Percentiles rank a stretch among this genome's conserved stretches.
Evolutionary conservation across 192 early-diverging fungal genomes (phyloP).

Genomic region (Fimicolochytrium jonesii): DNA sequence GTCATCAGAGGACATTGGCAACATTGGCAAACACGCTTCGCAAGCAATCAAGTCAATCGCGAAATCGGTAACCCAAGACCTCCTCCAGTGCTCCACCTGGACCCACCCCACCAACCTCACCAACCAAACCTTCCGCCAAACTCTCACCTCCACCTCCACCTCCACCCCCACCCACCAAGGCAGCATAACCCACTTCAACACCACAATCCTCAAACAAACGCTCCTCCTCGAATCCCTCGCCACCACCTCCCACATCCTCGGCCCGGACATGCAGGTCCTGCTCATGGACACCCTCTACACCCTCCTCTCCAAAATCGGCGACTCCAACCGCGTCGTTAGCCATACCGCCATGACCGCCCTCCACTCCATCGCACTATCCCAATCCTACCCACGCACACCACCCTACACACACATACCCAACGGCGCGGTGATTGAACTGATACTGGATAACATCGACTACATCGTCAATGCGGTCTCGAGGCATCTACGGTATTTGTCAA

Average conservation of each 20-base stretch:
- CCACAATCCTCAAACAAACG: slow-evolving; percentile 17
- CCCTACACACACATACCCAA: background rate
- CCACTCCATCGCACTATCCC: background rate
- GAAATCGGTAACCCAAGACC: slow-evolving; percentile 9
- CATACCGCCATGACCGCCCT: slow-evolving; percentile 12
- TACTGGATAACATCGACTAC: slow-evolving; percentile 38
- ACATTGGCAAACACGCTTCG: no score
- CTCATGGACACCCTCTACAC: slow-evolving; percentile 35
- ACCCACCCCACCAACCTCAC: slow-evolving; percentile 5
- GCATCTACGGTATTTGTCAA: slow-evolving; percentile 24
- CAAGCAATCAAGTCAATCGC: slow-evolving; percentile 1
- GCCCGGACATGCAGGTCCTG: slow-evolving; percentile 15
- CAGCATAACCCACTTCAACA: slow-evolving; percentile 15
- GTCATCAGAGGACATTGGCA: background rate
- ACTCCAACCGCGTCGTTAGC: slow-evolving; percentile 26
- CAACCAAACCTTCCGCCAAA: background rate
- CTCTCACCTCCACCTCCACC: no score
- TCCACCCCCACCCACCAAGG: no score
- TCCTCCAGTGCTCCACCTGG: slow-evolving; percentile 4
- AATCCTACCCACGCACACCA: background rate
- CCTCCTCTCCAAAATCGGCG: slow-evolving; percentile 32
- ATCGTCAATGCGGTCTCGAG: slow-evolving; percentile 31
- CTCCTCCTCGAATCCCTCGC: slow-evolving; percentile 29
- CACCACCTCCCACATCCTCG: slow-evolving; percentile 9
- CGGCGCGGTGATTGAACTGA: slow-evolving; percentile 11